These are phyloP conservation scores for Arabis hirsuta DNA, from an alignment of 345 rosid genomes.

Conservation along the genomic window DNA sequence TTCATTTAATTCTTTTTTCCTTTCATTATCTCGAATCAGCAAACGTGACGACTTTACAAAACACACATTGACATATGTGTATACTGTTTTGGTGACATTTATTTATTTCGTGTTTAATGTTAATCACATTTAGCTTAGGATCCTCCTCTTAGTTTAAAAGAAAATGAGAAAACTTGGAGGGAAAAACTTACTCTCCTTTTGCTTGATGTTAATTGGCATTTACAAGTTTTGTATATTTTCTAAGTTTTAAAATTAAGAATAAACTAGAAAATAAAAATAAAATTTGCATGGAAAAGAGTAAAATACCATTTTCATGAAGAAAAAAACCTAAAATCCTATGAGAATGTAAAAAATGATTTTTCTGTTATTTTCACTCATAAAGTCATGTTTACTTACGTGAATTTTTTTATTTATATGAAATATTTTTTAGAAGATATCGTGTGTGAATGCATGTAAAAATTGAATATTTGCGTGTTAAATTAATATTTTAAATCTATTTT, in stretches of 20 bases:
- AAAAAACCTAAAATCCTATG: background rate
- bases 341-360: background rate
- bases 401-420: background rate
- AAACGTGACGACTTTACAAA: no score
- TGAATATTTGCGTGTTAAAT: no score
- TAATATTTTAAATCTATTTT: no score
- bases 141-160: conserved; percentile 22
- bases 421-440: background rate
- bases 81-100: conserved; percentile 2
- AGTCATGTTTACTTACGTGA: background rate
- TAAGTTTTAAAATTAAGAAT: background rate
- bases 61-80: no score
- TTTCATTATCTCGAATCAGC: no score
- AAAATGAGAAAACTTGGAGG: background rate
- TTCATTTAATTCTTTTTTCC: no score
- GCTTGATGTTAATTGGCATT: no score
- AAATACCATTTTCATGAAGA: background rate
- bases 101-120: background rate
- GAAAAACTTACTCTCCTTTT: background rate
- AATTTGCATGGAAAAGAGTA: background rate
- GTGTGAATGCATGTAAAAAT: no score
- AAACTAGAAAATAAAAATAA: background rate
- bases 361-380: background rate
- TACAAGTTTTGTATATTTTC: background rate
- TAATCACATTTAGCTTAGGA: conserved; percentile 25